Conservation (phyloP, 306 rosid species). For the Rosa chinensis region DNA sequence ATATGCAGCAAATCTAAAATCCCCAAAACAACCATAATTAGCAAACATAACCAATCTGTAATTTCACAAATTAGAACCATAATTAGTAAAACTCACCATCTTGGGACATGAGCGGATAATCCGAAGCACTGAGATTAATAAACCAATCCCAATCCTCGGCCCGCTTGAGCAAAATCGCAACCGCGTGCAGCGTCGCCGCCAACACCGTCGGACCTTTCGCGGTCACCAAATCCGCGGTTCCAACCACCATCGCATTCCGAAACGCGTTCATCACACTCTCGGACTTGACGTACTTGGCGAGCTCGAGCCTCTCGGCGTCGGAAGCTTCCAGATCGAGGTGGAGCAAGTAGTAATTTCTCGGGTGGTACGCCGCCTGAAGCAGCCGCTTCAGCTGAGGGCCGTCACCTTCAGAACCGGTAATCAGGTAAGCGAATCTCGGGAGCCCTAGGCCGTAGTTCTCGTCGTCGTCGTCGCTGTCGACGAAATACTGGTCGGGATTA, state of each 20-base stretch:
- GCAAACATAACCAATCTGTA: not conserved
- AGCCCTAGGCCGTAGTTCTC: slow-evolving; percentile 27
- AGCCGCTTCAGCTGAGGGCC: slow-evolving; percentile 54
- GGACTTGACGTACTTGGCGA: slow-evolving; percentile 63
- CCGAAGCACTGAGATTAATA: slow-evolving; percentile 80
- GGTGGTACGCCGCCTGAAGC: slow-evolving; percentile 80
- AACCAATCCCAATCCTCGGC: slow-evolving; percentile 89
- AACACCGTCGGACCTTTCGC: slow-evolving; percentile 76
- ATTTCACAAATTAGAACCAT: not conserved
- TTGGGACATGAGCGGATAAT: slow-evolving; percentile 88
- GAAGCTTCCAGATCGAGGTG: slow-evolving; percentile 92
- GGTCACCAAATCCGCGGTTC: slow-evolving; percentile 72
- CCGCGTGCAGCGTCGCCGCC: slow-evolving; percentile 71
- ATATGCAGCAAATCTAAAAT: slow-evolving; percentile 76
- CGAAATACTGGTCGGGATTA: slow-evolving; percentile 14
- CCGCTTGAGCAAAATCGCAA: slow-evolving; percentile 66
- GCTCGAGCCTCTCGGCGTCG: slow-evolving; percentile 68
- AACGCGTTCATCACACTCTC: slow-evolving; percentile 45
- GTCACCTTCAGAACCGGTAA: slow-evolving; percentile 68
- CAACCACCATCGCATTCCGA: slow-evolving; percentile 82
- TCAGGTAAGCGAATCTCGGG: slow-evolving; percentile 73
- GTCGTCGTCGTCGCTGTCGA: not conserved
- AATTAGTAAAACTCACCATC: slow-evolving; percentile 50
- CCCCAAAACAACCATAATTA: slow-evolving; percentile 5
- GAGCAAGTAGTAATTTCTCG: slow-evolving; percentile 69